Percentiles rank a stretch among this genome's conserved stretches.
Evolutionary conservation across 768 basidiomycete genomes (phyloP).

Genomic region (Boletus huronensis): DNA sequence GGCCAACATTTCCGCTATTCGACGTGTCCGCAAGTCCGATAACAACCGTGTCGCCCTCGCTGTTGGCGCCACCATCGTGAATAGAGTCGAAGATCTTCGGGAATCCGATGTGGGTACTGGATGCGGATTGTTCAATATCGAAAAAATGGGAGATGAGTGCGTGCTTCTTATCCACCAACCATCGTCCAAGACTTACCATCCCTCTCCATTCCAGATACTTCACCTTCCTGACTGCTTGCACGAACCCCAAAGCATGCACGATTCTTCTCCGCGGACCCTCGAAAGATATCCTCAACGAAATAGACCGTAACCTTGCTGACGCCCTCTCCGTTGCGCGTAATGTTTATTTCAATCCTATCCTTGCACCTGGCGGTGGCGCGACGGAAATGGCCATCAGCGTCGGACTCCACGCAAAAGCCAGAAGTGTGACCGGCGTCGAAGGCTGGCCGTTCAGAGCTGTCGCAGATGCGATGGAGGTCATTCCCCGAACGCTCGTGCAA

Average conservation of each 20-base stretch:
- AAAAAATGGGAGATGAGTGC: conserved; percentile 95
- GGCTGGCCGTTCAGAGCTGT: conserved; percentile 91
- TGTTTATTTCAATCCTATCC: conserved; percentile 89
- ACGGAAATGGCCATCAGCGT: conserved; percentile 98
- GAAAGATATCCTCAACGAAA: conserved; percentile 97
- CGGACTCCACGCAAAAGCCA: conserved; percentile 75
- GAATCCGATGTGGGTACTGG: conserved; percentile 89
- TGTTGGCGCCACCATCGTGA: conserved; percentile 94
- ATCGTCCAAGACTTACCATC: background rate
- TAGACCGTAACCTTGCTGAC: conserved; percentile 95
- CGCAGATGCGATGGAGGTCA: conserved; percentile 95
- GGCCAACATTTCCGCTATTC: conserved; percentile 86
- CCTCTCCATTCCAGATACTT: conserved; percentile 67
- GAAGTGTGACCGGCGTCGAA: conserved; percentile 81
- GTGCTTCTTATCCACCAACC: conserved; percentile 6
- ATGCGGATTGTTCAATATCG: conserved; percentile 95
- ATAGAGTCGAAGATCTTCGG: conserved; percentile 90
- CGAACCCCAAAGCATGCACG: conserved; percentile 91
- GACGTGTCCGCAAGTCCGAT: conserved; percentile 97
- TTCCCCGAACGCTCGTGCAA: conserved; percentile 91
- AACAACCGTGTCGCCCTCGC: conserved; percentile 98
- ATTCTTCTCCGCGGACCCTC: conserved; percentile 96
- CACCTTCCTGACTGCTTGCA: conserved; percentile 92
- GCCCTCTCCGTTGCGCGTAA: conserved; percentile 98
- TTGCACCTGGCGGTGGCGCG: conserved; percentile 96